Conservation (phyloP, 1,139 yeast genomes). For the Scheffersomyces quercinus region DNA sequence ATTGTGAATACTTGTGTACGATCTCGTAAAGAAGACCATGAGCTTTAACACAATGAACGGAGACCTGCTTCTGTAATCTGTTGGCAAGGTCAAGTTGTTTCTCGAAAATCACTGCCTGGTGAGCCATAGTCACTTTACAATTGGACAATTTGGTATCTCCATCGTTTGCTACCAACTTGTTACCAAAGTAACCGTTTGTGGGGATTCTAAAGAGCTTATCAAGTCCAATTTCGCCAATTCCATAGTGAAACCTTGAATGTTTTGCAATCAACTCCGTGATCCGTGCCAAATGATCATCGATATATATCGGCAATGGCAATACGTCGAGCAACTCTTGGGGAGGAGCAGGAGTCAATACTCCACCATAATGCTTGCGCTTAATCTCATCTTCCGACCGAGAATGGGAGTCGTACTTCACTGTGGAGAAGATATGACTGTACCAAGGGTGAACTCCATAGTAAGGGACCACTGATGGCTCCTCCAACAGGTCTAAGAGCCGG, state of each 20-base stretch:
- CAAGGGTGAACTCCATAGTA: constrained; percentile 91
- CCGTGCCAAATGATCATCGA: constrained; percentile 37
- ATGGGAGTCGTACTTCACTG: constrained; percentile 18
- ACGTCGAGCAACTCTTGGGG: constrained; percentile 39
- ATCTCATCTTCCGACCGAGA: constrained; percentile 16
- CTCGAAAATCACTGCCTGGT: constrained; percentile 58
- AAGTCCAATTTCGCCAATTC: constrained; percentile 88
- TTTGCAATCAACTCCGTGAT: constrained; percentile 24
- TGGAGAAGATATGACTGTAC: constrained; percentile 66
- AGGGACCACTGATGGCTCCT: constrained; percentile 42
- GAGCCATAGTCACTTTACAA: constrained; percentile 57
- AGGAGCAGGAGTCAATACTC: constrained; percentile 48
- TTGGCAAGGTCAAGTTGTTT: constrained; percentile 58
- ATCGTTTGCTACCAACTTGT: constrained; percentile 1
- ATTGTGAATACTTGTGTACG: constrained; percentile 23
- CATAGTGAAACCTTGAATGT: constrained; percentile 20
- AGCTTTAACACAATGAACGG: constrained; percentile 83
- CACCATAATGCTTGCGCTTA: constrained; percentile 54
- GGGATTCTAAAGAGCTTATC: constrained; percentile 79
- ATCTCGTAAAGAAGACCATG: constrained; percentile 60
- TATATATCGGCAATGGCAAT: constrained; percentile 63
- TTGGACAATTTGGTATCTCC: constrained; percentile 32
- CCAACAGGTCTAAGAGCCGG: constrained; percentile 24
- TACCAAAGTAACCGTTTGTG: constrained; percentile 54
- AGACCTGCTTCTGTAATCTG: constrained; percentile 50